Evolutionary conservation across 2,329 filamentous ascomycete species (phyloP), one percentile per base, ranked within the genome.

Genomic region (Blastomyces emzantsi): DNA sequence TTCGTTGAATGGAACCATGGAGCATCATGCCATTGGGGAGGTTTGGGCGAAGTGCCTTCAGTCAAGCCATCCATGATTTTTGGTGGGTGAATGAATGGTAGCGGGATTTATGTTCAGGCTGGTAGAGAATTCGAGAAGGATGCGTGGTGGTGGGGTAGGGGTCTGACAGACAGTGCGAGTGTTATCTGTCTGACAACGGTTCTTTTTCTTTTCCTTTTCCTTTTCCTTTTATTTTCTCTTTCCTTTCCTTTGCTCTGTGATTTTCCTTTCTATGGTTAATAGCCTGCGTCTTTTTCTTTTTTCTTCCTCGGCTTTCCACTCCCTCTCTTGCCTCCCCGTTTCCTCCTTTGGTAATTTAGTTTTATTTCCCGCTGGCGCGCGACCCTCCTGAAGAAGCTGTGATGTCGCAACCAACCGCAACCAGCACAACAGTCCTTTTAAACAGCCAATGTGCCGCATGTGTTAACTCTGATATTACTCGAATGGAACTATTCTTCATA

Each of bases 21-120:
- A 62, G 60, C 19, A 56, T 17, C 11, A 30, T n/a, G 49, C 51
- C 7, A 56, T 62, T 55, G 33, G 43, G 36, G 17, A 45, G 36
- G 43, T 47, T 62, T 62, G 60, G 60, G 60, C 28, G 17, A 54
- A 22, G 33, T 41, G 47, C 28, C 25, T 56, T 15, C 28, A 43
- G 51, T 25, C 28, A n/a, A 33, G 51, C 17, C 22, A 47, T 30
- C 25, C 22, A 28, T 60, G 43, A 49, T 19, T 60, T 6, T 45
- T 36, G 7, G 28, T 33, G 28, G 8, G 28, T 59, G n/a, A 17
- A 19, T 25, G 19, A n/a, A 7, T 19, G 3, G 15, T 19, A 11
- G 39, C 33, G 19, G 43, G n/a, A 15, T 13, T 9, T 11, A 11
- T 39, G 25, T 15, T 22, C 3, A 11, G 36, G 19, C 39, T 58